Evolutionary conservation across 169 alveolate species (phyloP).

Genomic region (Plasmodium fragile): DNA sequence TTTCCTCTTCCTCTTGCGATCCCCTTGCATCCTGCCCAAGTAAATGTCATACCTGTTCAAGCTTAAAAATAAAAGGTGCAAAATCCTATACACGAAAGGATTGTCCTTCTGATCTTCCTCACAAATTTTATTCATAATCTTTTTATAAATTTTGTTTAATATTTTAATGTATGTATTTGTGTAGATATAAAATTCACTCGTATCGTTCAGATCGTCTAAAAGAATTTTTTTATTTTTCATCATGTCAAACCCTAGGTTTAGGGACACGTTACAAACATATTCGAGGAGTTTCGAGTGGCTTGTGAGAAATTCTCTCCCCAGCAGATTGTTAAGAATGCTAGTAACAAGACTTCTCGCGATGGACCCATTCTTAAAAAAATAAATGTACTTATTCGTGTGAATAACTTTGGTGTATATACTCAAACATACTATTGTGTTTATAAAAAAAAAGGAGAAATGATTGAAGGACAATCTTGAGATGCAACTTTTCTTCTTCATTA

Average conservation of each 20-base stretch:
- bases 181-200: slow-evolving; percentile 33
- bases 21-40: slow-evolving; percentile 23
- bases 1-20: slow-evolving; percentile 44
- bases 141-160: slow-evolving; percentile 55
- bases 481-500: slow-evolving; percentile 70
- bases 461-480: slow-evolving; percentile 42
- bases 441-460: slow-evolving; percentile 63
- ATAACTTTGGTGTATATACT: slow-evolving; percentile 69
- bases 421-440: slow-evolving; percentile 54
- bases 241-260: slow-evolving; percentile 64
- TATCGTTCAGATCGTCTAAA: slow-evolving; percentile 11
- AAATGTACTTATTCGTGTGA: slow-evolving; percentile 46
- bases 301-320: slow-evolving; percentile 63
- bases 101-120: slow-evolving; percentile 48
- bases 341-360: slow-evolving; percentile 43
- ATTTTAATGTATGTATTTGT: slow-evolving; percentile 49
- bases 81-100: slow-evolving; percentile 34
- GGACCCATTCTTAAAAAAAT: slow-evolving; percentile 50
- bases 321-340: slow-evolving; percentile 38
- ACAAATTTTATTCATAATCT: slow-evolving; percentile 42
- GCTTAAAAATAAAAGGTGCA: slow-evolving; percentile 23
- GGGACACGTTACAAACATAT: slow-evolving; percentile 44
- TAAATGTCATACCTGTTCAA: slow-evolving; percentile 27
- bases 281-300: slow-evolving; percentile 53
- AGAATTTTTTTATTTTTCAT: slow-evolving; percentile 46